A percentile compares a stretch with the other conserved stretches of the same genome.
Conservation (phyloP, 306 rosid species). For the Vigna angularis region DNA sequence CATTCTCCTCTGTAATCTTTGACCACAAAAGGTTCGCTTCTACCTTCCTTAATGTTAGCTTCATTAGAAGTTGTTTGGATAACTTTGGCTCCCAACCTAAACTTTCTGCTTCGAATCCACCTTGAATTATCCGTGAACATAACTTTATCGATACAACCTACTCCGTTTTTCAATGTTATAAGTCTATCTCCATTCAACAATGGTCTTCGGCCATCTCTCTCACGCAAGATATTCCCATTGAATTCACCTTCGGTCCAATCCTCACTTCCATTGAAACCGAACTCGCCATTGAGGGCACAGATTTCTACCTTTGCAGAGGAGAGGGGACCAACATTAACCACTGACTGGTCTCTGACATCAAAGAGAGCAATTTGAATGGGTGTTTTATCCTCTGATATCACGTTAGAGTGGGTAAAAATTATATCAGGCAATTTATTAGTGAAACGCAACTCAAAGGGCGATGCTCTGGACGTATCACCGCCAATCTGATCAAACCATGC, state of each 20-base stretch:
- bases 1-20: conserved; percentile 33
- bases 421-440: conserved; percentile 23
- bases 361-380: conserved; percentile 44
- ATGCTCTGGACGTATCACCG: conserved; percentile 30
- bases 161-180: conserved; percentile 30
- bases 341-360: conserved; percentile 43
- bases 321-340: conserved; percentile 45
- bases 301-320: conserved; percentile 54
- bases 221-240: conserved; percentile 10
- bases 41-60: conserved; percentile 55
- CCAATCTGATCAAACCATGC: not conserved
- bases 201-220: conserved; percentile 23
- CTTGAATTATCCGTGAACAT: conserved; percentile 20
- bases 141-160: not conserved
- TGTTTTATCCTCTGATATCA: conserved; percentile 13
- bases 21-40: conserved; percentile 37
- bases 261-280: conserved; percentile 40
- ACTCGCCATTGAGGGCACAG: conserved; percentile 49
- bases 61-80: conserved; percentile 9
- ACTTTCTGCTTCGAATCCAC: conserved; percentile 27
- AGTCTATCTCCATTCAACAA: conserved; percentile 27
- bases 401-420: conserved; percentile 42
- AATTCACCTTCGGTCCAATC: conserved; percentile 50
- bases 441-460: conserved; percentile 49
- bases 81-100: conserved; percentile 57